Conservation (phyloP, 2,329 filamentous ascomycete genomes). For the Phyllosticta citribraziliensis region DNA sequence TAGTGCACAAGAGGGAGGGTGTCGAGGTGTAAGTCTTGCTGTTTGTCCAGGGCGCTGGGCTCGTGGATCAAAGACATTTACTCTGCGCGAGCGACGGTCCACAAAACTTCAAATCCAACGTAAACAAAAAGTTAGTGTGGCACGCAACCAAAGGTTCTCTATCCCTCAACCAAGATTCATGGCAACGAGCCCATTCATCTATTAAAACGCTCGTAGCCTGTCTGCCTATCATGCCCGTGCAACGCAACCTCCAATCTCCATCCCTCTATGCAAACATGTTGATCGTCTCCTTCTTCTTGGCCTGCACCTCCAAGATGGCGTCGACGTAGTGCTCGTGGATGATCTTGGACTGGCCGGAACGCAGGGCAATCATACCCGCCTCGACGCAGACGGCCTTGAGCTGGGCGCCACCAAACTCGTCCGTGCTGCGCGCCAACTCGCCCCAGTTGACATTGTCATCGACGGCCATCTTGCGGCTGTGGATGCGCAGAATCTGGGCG, state of each 20-base stretch:
- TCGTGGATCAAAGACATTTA: background rate
- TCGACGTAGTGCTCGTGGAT: conserved; percentile 98
- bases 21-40: background rate
- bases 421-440: conserved; percentile 89
- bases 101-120: no score
- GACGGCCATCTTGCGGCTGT: conserved; percentile 96
- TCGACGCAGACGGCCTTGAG: conserved; percentile 98
- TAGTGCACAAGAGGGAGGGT: conserved; percentile 5
- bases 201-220: background rate
- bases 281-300: conserved; percentile 80
- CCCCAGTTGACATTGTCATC: conserved; percentile 91
- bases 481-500: conserved; percentile 93
- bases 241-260: background rate
- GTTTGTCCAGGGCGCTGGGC: background rate
- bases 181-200: background rate
- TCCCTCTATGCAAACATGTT: conserved; percentile 30
- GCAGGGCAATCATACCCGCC: conserved; percentile 95
- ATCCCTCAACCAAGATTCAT: background rate
- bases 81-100: no score
- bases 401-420: conserved; percentile 97
- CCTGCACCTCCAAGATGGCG: conserved; percentile 91
- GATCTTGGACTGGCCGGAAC: conserved; percentile 92
- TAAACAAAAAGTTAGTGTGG: no score
- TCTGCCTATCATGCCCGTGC: background rate
- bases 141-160: background rate